A percentile compares a stretch with the other conserved stretches of the same genome.
Evolutionary conservation across 345 rosid species (phyloP).

Genomic region (Gossypium thurberi): DNA sequence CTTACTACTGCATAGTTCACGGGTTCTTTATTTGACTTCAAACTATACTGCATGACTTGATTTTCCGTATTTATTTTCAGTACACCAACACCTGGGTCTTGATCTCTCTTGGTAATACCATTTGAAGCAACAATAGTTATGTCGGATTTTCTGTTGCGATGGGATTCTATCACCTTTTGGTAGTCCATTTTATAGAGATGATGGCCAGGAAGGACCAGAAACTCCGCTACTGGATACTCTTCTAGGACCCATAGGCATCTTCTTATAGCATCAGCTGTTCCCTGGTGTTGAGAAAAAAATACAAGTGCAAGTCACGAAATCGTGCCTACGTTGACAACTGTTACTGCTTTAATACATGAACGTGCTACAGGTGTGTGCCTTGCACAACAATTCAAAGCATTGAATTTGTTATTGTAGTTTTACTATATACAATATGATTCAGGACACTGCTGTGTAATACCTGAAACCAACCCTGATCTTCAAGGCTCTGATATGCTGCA

Average conservation of each 20-base stretch:
- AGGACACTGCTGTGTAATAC: constrained; percentile 11
- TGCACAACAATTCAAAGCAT: background rate
- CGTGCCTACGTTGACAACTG: background rate
- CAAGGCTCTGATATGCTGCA: constrained; percentile 78
- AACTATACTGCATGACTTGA: constrained; percentile 33
- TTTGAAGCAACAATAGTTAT: constrained; percentile 53
- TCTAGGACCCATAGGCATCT: constrained; percentile 78
- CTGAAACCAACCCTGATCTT: constrained; percentile 79
- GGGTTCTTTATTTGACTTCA: constrained; percentile 26
- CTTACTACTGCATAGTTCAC: constrained; percentile 29
- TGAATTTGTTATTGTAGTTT: background rate
- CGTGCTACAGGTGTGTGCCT: background rate
- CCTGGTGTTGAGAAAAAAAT: constrained; percentile 28
- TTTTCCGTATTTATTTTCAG: constrained; percentile 43
- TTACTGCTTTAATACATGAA: background rate
- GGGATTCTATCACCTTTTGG: constrained; percentile 49
- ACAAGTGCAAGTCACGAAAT: background rate
- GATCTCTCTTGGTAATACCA: constrained; percentile 22
- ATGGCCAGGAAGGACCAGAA: constrained; percentile 74
- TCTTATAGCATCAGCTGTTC: constrained; percentile 86
- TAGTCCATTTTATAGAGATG: constrained; percentile 87
- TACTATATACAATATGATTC: background rate
- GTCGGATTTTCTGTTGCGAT: constrained; percentile 46
- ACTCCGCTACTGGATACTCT: constrained; percentile 64
- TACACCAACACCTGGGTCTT: constrained; percentile 45